These are phyloP conservation scores for Mucor saturninus DNA, from an alignment of 371 early-diverging fungal species.

Conservation along the genomic window DNA sequence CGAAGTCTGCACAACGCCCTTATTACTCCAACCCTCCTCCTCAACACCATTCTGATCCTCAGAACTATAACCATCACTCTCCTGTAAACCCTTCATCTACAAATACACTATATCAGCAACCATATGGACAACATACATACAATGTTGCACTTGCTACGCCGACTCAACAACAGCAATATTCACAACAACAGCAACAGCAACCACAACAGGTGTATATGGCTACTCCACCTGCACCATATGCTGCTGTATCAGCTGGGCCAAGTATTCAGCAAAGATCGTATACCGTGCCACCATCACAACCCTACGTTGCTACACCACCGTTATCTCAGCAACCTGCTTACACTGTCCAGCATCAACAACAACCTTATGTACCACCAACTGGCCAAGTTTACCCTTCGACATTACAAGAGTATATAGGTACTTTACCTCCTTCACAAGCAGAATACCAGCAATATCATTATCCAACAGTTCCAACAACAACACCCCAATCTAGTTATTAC, in stretches of 20 bases:
- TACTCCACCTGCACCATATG: no score
- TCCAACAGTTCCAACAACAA: background rate
- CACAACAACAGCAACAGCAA: background rate
- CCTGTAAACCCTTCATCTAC: background rate
- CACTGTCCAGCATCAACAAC: background rate
- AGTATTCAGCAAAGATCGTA: slow-evolving; percentile 2
- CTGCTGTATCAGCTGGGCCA: slow-evolving; percentile 14
- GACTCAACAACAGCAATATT: slow-evolving; percentile 1
- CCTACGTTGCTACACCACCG: background rate
- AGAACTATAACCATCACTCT: slow-evolving; percentile 1
- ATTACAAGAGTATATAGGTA: background rate
- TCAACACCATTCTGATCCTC: slow-evolving; percentile 2
- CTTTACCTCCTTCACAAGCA: background rate
- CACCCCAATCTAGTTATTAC: background rate
- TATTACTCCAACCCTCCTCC: background rate
- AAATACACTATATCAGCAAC: background rate
- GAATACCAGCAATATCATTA: background rate
- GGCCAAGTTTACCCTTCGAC: no score
- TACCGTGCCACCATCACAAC: background rate
- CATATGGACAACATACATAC: background rate
- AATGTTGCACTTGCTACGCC: background rate
- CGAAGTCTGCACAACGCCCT: slow-evolving; percentile 32
- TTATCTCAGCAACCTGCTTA: background rate
- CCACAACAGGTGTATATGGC: no score
- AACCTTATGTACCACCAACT: background rate